Base-by-base conservation (phyloP, 2,329 filamentous ascomycete species). In the Alternaria angustiovoidea region DNA sequence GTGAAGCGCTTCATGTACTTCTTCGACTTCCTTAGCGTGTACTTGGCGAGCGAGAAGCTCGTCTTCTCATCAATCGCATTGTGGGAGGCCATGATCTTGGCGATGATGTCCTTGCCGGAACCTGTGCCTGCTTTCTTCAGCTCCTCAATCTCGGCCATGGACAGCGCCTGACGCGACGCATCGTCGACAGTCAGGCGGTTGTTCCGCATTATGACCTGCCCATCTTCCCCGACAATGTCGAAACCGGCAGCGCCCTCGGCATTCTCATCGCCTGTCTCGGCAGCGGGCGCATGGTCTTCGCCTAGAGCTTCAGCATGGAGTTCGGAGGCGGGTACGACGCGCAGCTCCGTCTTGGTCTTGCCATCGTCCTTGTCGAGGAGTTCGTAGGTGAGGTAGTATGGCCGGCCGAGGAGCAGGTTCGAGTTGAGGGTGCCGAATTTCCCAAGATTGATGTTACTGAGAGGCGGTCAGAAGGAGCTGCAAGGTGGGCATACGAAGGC, bases 41-140 rank as follows among this genome's bases (percentile, higher is more conserved):
- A 99, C 79, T 99, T 99, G 43, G 94, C 94, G 59, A 97, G 83
- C 2, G 93, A 96, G 74, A 96, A 99, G 0, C 89, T 86, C 0
- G 95, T 98, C 84, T 99, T 99, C 81, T 98, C 91, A 68, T 96
- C 93, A 43, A 99, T 85, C 1, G 90, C 91, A 18, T 91, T 89
- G 78, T 99, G 95, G 43, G 93, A 95, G 30, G 93, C 86, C 79
- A 99, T 87, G 26, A 99, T 88, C 80, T 94, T 96, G n/a, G 92
- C 90, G 65, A 99, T 95, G 48, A 99, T 86, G 52, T 96, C 94
- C 76, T 91, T 91, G 12, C 94, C 94, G 0, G 92, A 92, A 5
- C 89, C 89, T 4, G 89, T 88, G 11, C 90, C 91, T 57, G 93
- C 85, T 70, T 85, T 86, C 77, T 92, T 92, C 65, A 92, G 79